A percentile compares a stretch with the other conserved stretches of the same genome.
Conservation (phyloP, 2,329 filamentous ascomycete genomes). For the Graphium sp. region DNA sequence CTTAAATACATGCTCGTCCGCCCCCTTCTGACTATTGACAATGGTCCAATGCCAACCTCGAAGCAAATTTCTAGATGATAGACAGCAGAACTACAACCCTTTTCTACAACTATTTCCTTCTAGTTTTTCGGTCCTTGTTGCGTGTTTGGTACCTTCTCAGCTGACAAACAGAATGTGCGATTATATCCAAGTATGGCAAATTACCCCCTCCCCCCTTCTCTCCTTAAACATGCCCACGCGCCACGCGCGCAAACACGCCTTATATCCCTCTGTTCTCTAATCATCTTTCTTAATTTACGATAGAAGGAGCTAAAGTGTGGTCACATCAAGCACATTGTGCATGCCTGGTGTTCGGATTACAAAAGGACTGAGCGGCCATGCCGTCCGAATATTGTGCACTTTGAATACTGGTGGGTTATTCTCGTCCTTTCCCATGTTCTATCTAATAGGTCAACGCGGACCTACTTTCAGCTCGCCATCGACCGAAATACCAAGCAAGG, state of each 20-base stretch:
- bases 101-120: too few relatives aligned
- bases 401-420: constrained; percentile 3
- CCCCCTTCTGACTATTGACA: too few relatives aligned
- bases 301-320: constrained; percentile 4
- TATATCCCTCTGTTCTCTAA: not conserved
- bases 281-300: not conserved
- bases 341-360: constrained; percentile 4
- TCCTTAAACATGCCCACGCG: not conserved
- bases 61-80: too few relatives aligned
- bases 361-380: constrained; percentile 3
- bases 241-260: not conserved
- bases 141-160: too few relatives aligned
- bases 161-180: constrained; percentile 5
- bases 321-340: constrained; percentile 4
- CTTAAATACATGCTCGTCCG: too few relatives aligned
- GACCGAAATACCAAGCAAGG: not conserved
- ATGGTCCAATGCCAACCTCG: too few relatives aligned
- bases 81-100: too few relatives aligned
- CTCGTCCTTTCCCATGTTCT: not conserved
- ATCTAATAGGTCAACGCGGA: not conserved
- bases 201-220: too few relatives aligned
- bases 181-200: constrained; percentile 3
- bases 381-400: constrained; percentile 4
- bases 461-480: not conserved
- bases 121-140: too few relatives aligned